Evolutionary conservation across 192 early-diverging fungal genomes (phyloP).

Genomic region (Entomortierella lignicola): DNA sequence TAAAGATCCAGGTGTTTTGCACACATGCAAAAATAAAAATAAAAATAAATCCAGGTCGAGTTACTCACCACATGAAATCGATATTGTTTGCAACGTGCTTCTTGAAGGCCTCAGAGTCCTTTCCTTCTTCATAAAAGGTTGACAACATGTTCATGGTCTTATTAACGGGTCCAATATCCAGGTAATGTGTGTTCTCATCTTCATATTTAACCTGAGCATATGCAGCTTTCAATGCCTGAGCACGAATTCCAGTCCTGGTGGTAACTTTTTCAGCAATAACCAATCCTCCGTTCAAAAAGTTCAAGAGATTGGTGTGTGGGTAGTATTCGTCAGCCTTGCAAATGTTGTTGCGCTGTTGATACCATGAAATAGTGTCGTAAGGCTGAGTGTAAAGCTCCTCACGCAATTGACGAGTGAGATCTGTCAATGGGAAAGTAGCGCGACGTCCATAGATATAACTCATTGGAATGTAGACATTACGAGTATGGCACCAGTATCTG

Average conservation of each 20-base stretch:
- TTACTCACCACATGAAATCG: constrained; percentile 88
- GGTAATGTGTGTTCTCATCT: constrained; percentile 88
- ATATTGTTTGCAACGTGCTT: constrained; percentile 75
- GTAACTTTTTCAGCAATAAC: constrained; percentile 75
- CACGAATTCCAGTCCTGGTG: constrained; percentile 62
- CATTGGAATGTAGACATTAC: constrained; percentile 97
- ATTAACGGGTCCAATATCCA: constrained; percentile 96
- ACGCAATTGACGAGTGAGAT: constrained; percentile 81
- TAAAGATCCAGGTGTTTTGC: too few species aligned
- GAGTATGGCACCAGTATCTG: constrained; percentile 95
- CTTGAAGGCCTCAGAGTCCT: constrained; percentile 82
- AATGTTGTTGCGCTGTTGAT: constrained; percentile 83
- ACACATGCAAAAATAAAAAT: too few species aligned
- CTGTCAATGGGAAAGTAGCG: constrained; percentile 67
- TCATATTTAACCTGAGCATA: constrained; percentile 88
- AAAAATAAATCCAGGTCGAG: too few species aligned
- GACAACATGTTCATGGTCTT: constrained; percentile 93
- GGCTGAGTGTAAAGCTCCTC: constrained; percentile 91
- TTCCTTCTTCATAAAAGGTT: constrained; percentile 87
- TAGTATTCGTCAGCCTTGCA: constrained; percentile 84
- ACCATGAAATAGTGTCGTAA: constrained; percentile 90
- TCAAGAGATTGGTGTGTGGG: constrained; percentile 83
- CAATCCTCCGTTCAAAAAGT: constrained; percentile 74
- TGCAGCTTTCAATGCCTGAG: constrained; percentile 77
- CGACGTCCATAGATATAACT: constrained; percentile 86